These are phyloP conservation scores for Selenicereus undatus DNA, from an alignment of 148 eudicot genomes.

Conservation along the genomic window DNA sequence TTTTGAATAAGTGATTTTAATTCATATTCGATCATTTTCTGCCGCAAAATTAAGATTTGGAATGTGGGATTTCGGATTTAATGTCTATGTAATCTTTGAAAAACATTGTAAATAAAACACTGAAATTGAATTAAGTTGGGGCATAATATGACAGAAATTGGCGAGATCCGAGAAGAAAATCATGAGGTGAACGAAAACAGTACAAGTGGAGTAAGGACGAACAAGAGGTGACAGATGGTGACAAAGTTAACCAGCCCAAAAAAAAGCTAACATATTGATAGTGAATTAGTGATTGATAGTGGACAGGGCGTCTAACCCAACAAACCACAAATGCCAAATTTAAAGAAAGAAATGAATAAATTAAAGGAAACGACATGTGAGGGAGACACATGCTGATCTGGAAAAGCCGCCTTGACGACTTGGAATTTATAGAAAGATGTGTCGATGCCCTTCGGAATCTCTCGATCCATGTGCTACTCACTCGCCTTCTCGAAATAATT, in stretches of 20 bases:
- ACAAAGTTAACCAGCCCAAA: not conserved
- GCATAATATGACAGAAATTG: no score
- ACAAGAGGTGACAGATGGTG: not conserved
- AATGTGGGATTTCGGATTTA: no score
- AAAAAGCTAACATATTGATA: not conserved
- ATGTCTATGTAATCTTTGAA: no score
- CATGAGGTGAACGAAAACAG: not conserved
- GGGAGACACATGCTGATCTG: slow-evolving; percentile 3
- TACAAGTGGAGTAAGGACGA: not conserved
- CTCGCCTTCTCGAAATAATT: no score
- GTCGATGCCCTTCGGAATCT: not conserved
- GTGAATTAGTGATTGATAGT: not conserved
- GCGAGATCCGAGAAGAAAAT: not conserved
- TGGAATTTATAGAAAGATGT: slow-evolving; percentile 1
- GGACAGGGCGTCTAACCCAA: not conserved
- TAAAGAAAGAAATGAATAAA: not conserved
- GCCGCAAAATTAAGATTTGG: no score
- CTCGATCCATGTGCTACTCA: not conserved
- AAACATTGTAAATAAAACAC: no score
- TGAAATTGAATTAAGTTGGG: no score
- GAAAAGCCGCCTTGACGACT: slow-evolving; percentile 5
- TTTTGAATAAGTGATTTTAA: no score
- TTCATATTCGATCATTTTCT: no score
- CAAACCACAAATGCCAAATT: not conserved
- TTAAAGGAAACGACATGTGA: not conserved